A percentile compares a stretch with the other conserved stretches of the same genome.
Evolutionary conservation across 148 eudicot species (phyloP).

Genomic region (Gaultheria prostrata): DNA sequence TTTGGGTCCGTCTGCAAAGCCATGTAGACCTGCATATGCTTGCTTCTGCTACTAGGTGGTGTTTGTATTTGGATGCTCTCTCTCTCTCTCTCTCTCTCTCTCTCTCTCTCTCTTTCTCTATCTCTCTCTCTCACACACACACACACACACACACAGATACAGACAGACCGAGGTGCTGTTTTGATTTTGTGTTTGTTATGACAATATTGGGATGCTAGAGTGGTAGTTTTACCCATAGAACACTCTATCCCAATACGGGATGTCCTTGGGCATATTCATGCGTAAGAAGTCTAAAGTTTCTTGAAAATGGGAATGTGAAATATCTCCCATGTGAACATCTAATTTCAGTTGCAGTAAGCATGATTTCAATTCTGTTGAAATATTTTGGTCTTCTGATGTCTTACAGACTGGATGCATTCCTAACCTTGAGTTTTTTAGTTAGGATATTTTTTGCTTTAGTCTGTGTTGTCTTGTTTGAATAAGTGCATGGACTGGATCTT

Average conservation of each 20-base stretch:
- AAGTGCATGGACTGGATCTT: not conserved
- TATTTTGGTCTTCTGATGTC: not conserved
- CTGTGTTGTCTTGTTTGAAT: not conserved
- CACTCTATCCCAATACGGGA: not conserved
- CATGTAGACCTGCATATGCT: not conserved
- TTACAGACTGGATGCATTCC: not conserved
- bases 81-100: slow-evolving; percentile 8
- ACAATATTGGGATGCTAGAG: not conserved
- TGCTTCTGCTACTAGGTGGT: too few species aligned
- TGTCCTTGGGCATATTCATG: not conserved
- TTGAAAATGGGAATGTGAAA: not conserved
- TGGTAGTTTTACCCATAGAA: not conserved
- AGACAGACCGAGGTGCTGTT: not conserved
- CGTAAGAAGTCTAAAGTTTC: not conserved
- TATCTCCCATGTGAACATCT: not conserved
- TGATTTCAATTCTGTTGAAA: not conserved
- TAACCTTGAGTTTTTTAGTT: not conserved
- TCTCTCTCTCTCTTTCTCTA: not conserved
- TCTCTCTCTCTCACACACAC: not conserved
- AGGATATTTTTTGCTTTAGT: not conserved
- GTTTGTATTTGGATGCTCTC: too few species aligned
- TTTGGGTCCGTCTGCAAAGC: not conserved
- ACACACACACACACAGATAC: not conserved
- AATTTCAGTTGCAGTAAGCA: not conserved
- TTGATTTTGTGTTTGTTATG: not conserved